Conservation (phyloP, 2,329 filamentous ascomycete genomes). For the Exophiala sideris region DNA sequence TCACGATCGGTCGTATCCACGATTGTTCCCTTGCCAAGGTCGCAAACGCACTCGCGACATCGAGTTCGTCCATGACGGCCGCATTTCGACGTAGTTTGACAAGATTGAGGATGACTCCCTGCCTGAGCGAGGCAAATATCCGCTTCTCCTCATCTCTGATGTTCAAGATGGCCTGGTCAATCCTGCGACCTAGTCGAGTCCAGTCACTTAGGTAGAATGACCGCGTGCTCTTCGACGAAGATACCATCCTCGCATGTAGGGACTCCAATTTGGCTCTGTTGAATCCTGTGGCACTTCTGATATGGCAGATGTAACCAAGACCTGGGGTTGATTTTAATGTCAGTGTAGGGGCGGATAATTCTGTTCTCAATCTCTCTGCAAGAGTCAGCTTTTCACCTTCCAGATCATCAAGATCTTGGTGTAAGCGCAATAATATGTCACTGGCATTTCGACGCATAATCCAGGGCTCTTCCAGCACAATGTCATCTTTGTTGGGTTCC, state of each 20-base stretch:
- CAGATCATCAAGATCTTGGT: constrained; percentile 62
- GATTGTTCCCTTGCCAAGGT: constrained; percentile 70
- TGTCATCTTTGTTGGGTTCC: constrained; percentile 35
- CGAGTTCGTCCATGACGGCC: constrained; percentile 86
- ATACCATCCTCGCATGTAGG: constrained; percentile 57
- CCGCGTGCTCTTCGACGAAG: constrained; percentile 76
- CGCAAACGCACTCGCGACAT: constrained; percentile 84
- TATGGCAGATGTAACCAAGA: constrained; percentile 84
- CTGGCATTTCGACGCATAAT: constrained; percentile 68
- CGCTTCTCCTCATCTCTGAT: constrained; percentile 81
- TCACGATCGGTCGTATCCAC: constrained; percentile 71
- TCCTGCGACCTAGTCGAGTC: constrained; percentile 72
- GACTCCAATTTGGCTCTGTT: constrained; percentile 53
- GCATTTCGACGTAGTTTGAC: constrained; percentile 86
- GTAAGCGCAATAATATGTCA: constrained; percentile 60
- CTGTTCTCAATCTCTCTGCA: constrained; percentile 58
- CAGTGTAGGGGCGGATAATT: constrained; percentile 62
- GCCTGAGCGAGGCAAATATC: constrained; percentile 72
- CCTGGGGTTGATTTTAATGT: constrained; percentile 82
- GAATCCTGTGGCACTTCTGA: constrained; percentile 59
- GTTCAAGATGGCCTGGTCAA: constrained; percentile 73
- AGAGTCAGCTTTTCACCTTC: constrained; percentile 59
- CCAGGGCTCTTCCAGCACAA: constrained; percentile 52
- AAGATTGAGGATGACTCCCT: constrained; percentile 73
- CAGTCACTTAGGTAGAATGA: constrained; percentile 82